These are phyloP conservation scores for Crucibulum laeve DNA, from an alignment of 768 basidiomycete genomes.

Conservation along the genomic window DNA sequence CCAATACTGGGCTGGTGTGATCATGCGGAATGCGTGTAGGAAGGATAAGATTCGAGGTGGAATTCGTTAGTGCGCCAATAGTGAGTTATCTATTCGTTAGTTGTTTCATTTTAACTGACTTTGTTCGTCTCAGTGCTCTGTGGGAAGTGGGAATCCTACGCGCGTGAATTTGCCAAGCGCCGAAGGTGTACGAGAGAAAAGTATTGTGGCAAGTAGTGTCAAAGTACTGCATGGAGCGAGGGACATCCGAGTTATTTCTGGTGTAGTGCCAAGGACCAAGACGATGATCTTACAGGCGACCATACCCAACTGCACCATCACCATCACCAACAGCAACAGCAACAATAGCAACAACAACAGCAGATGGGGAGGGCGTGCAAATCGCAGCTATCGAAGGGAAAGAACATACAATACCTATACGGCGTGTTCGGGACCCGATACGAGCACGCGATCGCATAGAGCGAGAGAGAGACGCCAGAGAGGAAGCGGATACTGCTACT, in stretches of 20 bases:
- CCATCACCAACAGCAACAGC: too few species aligned
- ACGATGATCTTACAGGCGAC: too few species aligned
- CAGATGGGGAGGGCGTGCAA: too few species aligned
- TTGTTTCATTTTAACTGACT: conserved; percentile 5
- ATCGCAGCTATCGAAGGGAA: too few species aligned
- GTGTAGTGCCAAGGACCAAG: conserved; percentile 67
- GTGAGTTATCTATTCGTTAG: conserved; percentile 36
- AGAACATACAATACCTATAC: too few species aligned
- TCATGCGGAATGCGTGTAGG: conserved; percentile 98
- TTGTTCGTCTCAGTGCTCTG: conserved; percentile 66
- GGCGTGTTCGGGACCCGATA: too few species aligned
- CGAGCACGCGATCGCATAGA: too few species aligned
- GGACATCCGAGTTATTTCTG: conserved; percentile 96
- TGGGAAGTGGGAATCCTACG: conserved; percentile 89
- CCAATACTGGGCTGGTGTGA: conserved; percentile 99
- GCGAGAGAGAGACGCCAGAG: too few species aligned
- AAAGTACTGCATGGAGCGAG: conserved; percentile 94
- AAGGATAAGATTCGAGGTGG: conserved; percentile 94
- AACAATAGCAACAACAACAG: too few species aligned
- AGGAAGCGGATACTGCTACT: too few species aligned
- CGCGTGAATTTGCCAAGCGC: conserved; percentile 97
- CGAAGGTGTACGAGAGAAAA: conserved; percentile 95
- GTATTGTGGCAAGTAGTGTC: conserved; percentile 97
- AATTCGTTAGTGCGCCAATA: conserved; percentile 96
- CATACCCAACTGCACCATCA: too few species aligned